Base-by-base conservation (phyloP, 2,329 filamentous ascomycete genomes). In the Microcyclospora pomicola region DNA sequence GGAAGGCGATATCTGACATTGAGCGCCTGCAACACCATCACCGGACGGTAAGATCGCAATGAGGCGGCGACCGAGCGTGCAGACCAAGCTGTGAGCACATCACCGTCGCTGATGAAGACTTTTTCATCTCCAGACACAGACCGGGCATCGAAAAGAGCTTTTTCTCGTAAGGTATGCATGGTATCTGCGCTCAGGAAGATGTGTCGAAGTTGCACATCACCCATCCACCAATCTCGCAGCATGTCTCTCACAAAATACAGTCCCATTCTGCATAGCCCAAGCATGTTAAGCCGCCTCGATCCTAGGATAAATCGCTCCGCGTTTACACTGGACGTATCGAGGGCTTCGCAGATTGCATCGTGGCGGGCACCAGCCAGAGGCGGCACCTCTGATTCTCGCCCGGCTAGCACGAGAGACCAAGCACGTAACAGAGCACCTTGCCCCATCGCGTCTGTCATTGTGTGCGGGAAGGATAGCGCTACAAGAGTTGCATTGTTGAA, bases 401-500 rank as follows among this genome's bases (percentile, higher is more conserved):
- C 67, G 5, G 59, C 57, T 1, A 73, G 48, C 0, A 68, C 60
- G 1, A 60, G 50, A 0, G 57, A 65, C 70, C 69, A 73, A 6
- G 59, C 63, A 1, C 59, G 45, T 2, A 72, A 43, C 7, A 74
- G 51, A 1, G 54, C 59, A 2, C 52, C 46, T 19, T 58, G 57
- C 3, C 66, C 68, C 45, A 68, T 57, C 2, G 57, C 64, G 42
- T 73, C 70, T 40, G 63, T 62, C 5, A 71, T 48, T 0, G 61
- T 63, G 48, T 74, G 71, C 2, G 65, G 61, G 53, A 60, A 70
- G 2, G 55, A 53, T 0, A 73, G 43, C 0, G 59, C 57, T 2
- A 74, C 54, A 0, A 73, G 48, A 0, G 71, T 74, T 0, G 66
- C 64, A 40, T 75, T 64, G 2, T 46, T 49, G 47, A 74, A 73